Conservation (phyloP, 2,329 filamentous ascomycete species). For the Diaporthe citriasiana region DNA sequence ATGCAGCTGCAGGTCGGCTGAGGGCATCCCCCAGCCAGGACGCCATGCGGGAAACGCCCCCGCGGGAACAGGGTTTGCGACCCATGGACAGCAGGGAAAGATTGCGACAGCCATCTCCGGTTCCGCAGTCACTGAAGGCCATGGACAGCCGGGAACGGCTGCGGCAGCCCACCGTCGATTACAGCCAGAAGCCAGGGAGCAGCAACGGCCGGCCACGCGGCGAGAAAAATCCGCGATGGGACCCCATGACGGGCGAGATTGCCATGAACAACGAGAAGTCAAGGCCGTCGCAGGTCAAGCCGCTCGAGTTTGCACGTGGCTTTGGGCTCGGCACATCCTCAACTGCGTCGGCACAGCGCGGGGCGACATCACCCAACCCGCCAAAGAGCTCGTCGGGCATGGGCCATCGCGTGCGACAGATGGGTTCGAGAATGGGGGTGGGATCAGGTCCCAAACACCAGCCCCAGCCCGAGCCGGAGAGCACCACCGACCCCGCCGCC, state of each 20-base stretch:
- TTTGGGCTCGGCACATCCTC: slow-evolving; percentile 48
- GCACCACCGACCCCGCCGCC: slow-evolving; percentile 52
- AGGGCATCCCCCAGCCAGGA: slow-evolving; percentile 35
- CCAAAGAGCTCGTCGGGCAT: slow-evolving; percentile 53
- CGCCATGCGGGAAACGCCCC: neutral
- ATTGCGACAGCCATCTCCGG: slow-evolving; percentile 31
- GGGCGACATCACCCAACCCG: slow-evolving; percentile 43
- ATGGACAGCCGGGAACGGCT: slow-evolving; percentile 34
- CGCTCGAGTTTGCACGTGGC: slow-evolving; percentile 62
- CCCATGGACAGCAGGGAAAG: slow-evolving; percentile 31
- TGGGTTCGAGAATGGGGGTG: slow-evolving; percentile 25
- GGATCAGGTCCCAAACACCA: slow-evolving; percentile 31
- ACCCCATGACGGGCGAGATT: slow-evolving; percentile 76
- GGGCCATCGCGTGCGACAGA: slow-evolving; percentile 26
- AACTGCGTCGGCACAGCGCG: slow-evolving; percentile 43
- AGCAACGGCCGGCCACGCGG: slow-evolving; percentile 42
- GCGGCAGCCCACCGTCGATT: slow-evolving; percentile 45
- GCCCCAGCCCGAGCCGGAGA: slow-evolving; percentile 10
- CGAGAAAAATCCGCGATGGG: slow-evolving; percentile 66
- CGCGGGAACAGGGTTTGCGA: slow-evolving; percentile 7
- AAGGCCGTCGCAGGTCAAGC: slow-evolving; percentile 68
- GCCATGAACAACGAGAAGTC: slow-evolving; percentile 67
- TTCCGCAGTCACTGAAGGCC: slow-evolving; percentile 29
- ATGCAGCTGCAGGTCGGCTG: slow-evolving; percentile 44
- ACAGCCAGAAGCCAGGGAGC: slow-evolving; percentile 32